These are phyloP conservation scores for Puya raimondii DNA, from an alignment of 176 grass and related monocot species.

Conservation along the genomic window DNA sequence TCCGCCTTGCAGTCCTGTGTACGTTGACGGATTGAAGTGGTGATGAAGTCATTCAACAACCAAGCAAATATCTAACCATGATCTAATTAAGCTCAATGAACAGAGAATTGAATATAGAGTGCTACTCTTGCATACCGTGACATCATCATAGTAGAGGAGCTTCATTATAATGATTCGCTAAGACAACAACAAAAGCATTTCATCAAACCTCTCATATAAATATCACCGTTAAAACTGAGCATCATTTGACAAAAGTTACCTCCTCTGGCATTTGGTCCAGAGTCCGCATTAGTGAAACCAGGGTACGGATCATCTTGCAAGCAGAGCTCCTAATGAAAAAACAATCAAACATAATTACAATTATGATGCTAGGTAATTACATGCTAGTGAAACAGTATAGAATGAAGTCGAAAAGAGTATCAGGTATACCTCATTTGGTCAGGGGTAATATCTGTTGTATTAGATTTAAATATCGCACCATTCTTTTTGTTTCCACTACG, in stretches of 20 bases:
- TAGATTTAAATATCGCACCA: conserved; percentile 56
- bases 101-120: not conserved
- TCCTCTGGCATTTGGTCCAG: conserved; percentile 94
- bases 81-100: not conserved
- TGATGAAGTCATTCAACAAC: not conserved
- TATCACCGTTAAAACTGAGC: not conserved
- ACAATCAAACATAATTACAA: not conserved
- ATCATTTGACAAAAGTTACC: conserved; percentile 28
- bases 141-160: conserved; percentile 84
- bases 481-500: conserved; percentile 79
- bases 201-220: conserved; percentile 1
- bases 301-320: conserved; percentile 94
- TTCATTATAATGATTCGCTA: conserved; percentile 98
- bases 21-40: not conserved
- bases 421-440: conserved; percentile 83
- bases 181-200: conserved; percentile 24
- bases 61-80: not conserved
- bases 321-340: conserved; percentile 65
- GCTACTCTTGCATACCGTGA: conserved; percentile 43
- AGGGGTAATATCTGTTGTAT: conserved; percentile 66
- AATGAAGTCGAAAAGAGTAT: not conserved
- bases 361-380: not conserved
- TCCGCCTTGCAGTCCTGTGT: not conserved
- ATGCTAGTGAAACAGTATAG: not conserved
- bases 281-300: conserved; percentile 97